Percentiles rank a stretch among this genome's conserved stretches.
Conservation (phyloP, 2,329 filamentous ascomycete species). For the Leptosphaerulina australis region DNA sequence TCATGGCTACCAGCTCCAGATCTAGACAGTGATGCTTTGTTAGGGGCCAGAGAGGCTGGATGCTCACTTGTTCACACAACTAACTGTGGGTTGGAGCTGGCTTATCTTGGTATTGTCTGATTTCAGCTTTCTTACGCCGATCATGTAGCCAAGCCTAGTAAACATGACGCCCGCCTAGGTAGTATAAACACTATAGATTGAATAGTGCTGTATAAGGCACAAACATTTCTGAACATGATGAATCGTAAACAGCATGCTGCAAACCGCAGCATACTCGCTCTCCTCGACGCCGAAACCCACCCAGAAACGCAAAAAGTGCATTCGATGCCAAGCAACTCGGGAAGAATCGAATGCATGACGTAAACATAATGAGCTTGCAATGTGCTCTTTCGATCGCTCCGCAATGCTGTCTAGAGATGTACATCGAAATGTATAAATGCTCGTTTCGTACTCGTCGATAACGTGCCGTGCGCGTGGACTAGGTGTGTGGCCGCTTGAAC, state of each 20-base stretch:
- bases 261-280: background rate
- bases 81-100: too few species aligned
- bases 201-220: conserved; percentile 30
- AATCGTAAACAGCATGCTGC: conserved; percentile 11
- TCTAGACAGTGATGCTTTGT: too few species aligned
- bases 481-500: conserved; percentile 3
- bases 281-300: conserved; percentile 1
- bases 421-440: background rate
- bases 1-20: too few species aligned
- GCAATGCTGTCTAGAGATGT: conserved; percentile 16
- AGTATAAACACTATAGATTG: conserved; percentile 36
- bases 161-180: conserved; percentile 18
- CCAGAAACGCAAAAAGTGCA: conserved; percentile 11
- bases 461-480: background rate
- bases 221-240: conserved; percentile 27
- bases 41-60: too few species aligned
- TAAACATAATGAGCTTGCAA: background rate
- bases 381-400: conserved; percentile 5
- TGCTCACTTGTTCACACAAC: too few species aligned
- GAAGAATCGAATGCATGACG: background rate
- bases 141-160: conserved; percentile 13
- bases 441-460: conserved; percentile 3
- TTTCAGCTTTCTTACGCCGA: conserved; percentile 21
- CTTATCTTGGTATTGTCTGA: background rate
- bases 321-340: conserved; percentile 4